Evolutionary conservation across 495 filamentous ascomycete species (phyloP), one percentile per base, ranked within the genome.

Genomic region (Penicillium pulvis): DNA sequence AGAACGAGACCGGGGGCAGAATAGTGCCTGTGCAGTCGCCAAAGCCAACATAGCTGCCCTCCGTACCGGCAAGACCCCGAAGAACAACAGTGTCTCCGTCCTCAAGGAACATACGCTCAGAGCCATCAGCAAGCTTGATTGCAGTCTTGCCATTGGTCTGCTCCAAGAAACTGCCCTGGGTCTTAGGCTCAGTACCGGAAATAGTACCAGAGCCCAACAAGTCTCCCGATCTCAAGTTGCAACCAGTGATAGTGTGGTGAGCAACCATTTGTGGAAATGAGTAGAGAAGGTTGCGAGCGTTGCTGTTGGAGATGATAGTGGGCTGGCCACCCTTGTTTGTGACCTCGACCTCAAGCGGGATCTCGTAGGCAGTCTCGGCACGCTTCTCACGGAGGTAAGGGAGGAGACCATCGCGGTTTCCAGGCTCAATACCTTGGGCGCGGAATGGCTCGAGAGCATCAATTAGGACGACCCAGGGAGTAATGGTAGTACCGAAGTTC

Each of bases 221-320:
- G 63, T 98, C 93, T 36, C 93, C 93, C 0, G 88, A 79, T 42
- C 85, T 83, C 78, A 98, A 70, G 16, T 88, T 86, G 70, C 93
- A 98, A 23, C 93, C 93, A 2, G 87, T 90, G 46, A 93, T 81
- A 6, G 90, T 87, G 69, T 98, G 93, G 68, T 98, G 93, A 0
- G 93, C 87, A 39, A 98, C 79, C 91, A 98, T 96, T 75, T 98
- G 93, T 14, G 90, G 84, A 75, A 96, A 98, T 0, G 91, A 96
- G 81, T 85, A 98, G 20, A 98, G 82, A 28, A 97, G 83, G 70
- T 96, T 84, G 57, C 75, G 80, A 10, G 85, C 82, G 55, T 80
- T 90, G 43, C 86, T 90, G 26, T 73, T 76, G 2, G 80, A 77
- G 53, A 96, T 85, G 1, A 84, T 84, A 2, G 87, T 88, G 0